phyloP scores from a whole-genome alignment of 139 green algal species.

The Microglena sp. region DNA sequence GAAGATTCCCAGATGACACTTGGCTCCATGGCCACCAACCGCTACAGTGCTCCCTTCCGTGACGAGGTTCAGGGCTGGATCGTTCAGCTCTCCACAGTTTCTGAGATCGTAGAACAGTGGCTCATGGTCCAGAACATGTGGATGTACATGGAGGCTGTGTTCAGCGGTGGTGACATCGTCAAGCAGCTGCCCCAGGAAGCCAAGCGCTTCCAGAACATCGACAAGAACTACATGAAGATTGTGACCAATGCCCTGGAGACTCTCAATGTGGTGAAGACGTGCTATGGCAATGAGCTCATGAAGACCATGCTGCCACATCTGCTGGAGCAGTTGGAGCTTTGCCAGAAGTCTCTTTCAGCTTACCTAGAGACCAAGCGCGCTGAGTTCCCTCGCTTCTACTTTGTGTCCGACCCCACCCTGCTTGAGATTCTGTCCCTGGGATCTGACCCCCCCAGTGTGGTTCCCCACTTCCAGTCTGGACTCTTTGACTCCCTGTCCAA shows the following conservation, averaged over 20 bases:
- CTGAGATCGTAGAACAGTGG: conserved; percentile 91
- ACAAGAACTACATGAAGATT: conserved; percentile 96
- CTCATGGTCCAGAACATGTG: conserved; percentile 88
- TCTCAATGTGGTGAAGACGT: conserved; percentile 71
- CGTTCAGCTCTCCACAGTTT: conserved; percentile 76
- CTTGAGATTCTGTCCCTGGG: conserved; percentile 93
- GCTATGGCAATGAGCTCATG: conserved; percentile 76
- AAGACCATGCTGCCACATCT: conserved; percentile 86
- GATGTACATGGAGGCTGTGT: conserved; percentile 97
- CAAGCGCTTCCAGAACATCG: conserved; percentile 93
- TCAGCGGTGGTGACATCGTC: conserved; percentile 88
- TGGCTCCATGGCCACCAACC: conserved; percentile 83
- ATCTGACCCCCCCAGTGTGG: conserved; percentile 77
- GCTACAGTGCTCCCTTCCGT: conserved; percentile 76
- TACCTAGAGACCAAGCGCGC: conserved; percentile 94
- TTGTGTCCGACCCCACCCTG: conserved; percentile 92
- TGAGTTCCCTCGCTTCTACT: conserved; percentile 95
- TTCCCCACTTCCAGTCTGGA: conserved; percentile 91
- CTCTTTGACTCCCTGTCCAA: conserved; percentile 85
- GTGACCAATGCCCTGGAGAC: conserved; percentile 71
- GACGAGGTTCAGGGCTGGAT: conserved; percentile 71
- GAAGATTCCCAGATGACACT: conserved; percentile 93
- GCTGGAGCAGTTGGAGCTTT: conserved; percentile 90
- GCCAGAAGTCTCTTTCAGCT: conserved; percentile 82
- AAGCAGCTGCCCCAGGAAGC: conserved; percentile 91